Base-by-base conservation (phyloP, 1,284 basidiomycete species). In the Veloporphyrellus conicus region DNA sequence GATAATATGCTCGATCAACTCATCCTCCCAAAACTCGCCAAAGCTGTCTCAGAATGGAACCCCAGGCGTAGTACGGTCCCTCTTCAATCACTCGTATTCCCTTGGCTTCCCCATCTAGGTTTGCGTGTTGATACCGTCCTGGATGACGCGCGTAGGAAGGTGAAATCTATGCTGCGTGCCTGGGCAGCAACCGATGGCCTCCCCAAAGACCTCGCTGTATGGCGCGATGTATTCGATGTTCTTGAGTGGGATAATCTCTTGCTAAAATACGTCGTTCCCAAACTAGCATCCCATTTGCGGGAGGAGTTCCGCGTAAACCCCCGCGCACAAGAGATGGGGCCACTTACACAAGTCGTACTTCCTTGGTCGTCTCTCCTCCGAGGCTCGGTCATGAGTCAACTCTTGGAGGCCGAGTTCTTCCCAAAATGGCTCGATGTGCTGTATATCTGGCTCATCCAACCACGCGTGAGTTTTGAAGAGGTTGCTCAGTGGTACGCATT, bases 1-100 rank as follows among this genome's bases (percentile, higher is more conserved):
- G 95, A 99, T 70, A 99, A 99, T 63, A 74, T 99, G 48, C 78
- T 98, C 48, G 93, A 98, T 61, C 96, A 99, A 67, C 82, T 99
- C 23, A 77, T 99, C 35, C 71, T 99, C 15, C 96, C 96, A 1
- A 97, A 97, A 67, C 77, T 99, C 3, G 78, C 82, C 35, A 82
- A 84, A 45, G 83, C 91, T 2, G 80, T 99, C n/a, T 76, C 81
- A 5, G 82, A 88, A 28, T 97, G 95, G 93, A 85, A 75, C 58
- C 72, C 82, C 4, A 79, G 79, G 56, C 70, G 71, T 25, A 77
- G 76, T 43, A 71, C 70, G 3, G 73, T 78, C 0, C 71, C 88
- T 1, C 69, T 99, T 42, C 87, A 90, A 45, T 75, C 79, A 1
- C 77, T 99, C 31, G 81, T 99, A 0, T 96, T 99, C 67, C 96